phyloP scores from a whole-genome alignment of 2,329 filamentous ascomycete species.

The Ceratocystis harringtonii region DNA sequence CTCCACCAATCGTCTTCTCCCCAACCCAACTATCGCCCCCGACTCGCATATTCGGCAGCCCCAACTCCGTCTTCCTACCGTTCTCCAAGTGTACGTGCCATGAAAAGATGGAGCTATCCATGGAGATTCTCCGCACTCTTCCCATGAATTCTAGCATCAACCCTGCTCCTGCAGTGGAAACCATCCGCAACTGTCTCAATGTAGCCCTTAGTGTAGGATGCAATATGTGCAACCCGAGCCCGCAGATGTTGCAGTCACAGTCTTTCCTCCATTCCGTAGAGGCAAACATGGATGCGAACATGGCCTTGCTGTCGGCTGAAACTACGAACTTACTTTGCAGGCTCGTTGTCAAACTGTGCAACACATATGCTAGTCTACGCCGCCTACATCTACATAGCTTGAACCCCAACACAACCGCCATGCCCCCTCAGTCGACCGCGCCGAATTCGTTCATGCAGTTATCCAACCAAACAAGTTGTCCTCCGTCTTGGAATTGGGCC shows the following conservation, averaged over 20 bases:
- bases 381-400: not conserved
- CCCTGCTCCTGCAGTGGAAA: not conserved
- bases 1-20: not conserved
- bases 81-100: slow-evolving; percentile 32
- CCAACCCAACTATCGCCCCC: not conserved
- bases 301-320: not conserved
- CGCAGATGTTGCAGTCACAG: not conserved
- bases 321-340: not conserved
- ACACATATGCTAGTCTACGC: not conserved
- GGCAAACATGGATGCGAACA: not conserved
- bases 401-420: not conserved
- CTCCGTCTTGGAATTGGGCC: not conserved
- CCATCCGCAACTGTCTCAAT: not conserved
- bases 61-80: not conserved
- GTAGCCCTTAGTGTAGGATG: not conserved
- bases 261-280: not conserved
- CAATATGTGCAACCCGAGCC: not conserved
- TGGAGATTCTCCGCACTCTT: slow-evolving; percentile 31
- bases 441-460: not conserved
- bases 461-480: not conserved
- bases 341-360: not conserved
- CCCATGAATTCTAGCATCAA: not conserved
- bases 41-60: not conserved
- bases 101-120: slow-evolving; percentile 34
- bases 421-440: not conserved